These are phyloP conservation scores for Beauveria sp. DNA, from an alignment of 2,329 filamentous ascomycete species.

Conservation along the genomic window DNA sequence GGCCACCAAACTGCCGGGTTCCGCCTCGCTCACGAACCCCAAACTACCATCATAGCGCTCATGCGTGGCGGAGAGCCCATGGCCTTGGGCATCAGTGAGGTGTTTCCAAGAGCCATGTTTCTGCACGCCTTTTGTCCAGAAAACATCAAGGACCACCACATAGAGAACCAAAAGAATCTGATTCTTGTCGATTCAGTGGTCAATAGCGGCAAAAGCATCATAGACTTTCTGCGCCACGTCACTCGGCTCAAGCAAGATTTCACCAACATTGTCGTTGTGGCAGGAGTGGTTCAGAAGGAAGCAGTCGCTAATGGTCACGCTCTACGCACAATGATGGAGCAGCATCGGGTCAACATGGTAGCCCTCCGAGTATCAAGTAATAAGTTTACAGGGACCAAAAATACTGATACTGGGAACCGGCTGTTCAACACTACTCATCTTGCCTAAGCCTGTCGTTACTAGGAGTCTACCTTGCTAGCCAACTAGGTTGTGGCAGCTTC, in stretches of 20 bases:
- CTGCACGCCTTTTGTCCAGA: conserved; percentile 33
- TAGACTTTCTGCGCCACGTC: conserved; percentile 41
- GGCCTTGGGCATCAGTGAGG: conserved; percentile 49
- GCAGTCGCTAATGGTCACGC: conserved; percentile 15
- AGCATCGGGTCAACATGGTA: conserved; percentile 31
- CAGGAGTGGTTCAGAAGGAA: conserved; percentile 44
- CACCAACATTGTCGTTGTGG: conserved; percentile 44
- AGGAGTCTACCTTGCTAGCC: not conserved
- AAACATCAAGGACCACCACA: conserved; percentile 35
- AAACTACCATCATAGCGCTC: conserved; percentile 48
- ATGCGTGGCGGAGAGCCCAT: conserved; percentile 58
- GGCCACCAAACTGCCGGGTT: conserved; percentile 35
- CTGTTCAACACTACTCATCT: conserved; percentile 51
- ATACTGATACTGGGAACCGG: conserved; percentile 51
- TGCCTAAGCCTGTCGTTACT: conserved; percentile 15
- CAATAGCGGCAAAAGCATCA: conserved; percentile 46
- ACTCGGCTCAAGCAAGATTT: conserved; percentile 25
- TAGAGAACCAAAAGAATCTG: conserved; percentile 32
- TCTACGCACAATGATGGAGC: conserved; percentile 15
- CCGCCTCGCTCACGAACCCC: conserved; percentile 36
- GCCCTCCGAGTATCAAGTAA: conserved; percentile 49
- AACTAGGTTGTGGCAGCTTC: too few species aligned
- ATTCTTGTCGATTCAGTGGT: conserved; percentile 54
- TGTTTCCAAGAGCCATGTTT: conserved; percentile 43
- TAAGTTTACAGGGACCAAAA: conserved; percentile 42